phyloP scores from a whole-genome alignment of 805 yeast genomes.

The Suhomyces prunicola region DNA sequence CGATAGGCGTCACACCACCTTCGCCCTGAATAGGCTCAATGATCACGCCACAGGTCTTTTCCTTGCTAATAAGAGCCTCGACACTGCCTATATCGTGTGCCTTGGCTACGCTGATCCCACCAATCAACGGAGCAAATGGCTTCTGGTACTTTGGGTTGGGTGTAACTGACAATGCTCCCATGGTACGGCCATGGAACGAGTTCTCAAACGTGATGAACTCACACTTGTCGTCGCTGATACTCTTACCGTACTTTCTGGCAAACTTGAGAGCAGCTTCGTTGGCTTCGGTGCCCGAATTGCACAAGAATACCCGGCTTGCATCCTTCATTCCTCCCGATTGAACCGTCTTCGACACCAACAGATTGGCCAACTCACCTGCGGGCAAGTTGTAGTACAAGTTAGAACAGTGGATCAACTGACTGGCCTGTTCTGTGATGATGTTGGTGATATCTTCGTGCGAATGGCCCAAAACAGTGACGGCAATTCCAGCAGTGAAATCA shows the following conservation, averaged over 20 bases:
- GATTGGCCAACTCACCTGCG: constrained; percentile 74
- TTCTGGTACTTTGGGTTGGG: constrained; percentile 89
- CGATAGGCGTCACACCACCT: constrained; percentile 82
- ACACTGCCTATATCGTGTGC: constrained; percentile 61
- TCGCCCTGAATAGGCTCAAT: constrained; percentile 98
- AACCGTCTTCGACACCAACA: constrained; percentile 66
- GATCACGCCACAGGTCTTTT: constrained; percentile 83
- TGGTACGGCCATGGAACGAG: constrained; percentile 92
- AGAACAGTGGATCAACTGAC: constrained; percentile 74
- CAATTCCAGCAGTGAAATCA: constrained; percentile 95
- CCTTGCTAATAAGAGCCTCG: constrained; percentile 47
- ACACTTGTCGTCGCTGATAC: constrained; percentile 49
- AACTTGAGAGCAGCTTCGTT: constrained; percentile 60
- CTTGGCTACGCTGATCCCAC: constrained; percentile 73
- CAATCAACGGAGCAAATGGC: constrained; percentile 90
- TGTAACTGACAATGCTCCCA: constrained; percentile 91
- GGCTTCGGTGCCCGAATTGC: constrained; percentile 61
- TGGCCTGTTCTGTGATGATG: constrained; percentile 69
- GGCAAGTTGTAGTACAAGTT: constrained; percentile 83
- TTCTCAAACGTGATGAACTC: constrained; percentile 85
- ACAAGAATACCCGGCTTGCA: constrained; percentile 69
- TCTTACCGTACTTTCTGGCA: constrained; percentile 75
- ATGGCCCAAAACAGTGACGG: constrained; percentile 95
- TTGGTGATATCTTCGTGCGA: constrained; percentile 70
- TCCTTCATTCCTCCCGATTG: constrained; percentile 74